phyloP scores from a whole-genome alignment of 73 alveolate species.

The Paramecium bursaria region DNA sequence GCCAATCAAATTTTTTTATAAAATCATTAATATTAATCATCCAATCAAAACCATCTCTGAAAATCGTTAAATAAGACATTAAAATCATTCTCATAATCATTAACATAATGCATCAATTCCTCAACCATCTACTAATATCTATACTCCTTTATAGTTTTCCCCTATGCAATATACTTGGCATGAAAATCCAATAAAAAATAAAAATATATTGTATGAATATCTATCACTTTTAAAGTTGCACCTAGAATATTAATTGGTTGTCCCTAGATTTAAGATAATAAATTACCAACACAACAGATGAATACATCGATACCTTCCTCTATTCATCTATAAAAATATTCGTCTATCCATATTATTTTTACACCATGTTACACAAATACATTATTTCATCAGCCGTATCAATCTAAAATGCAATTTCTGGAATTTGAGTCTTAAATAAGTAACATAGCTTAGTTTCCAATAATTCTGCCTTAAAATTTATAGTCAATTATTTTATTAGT shows the following conservation, averaged over 20 bases:
- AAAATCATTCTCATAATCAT: constrained; percentile 45
- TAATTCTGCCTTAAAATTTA: constrained; percentile 24
- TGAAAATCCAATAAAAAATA: constrained; percentile 8
- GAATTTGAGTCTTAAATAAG: background rate
- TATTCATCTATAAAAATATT: constrained; percentile 46
- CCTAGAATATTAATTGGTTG: background rate
- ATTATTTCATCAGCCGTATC: constrained; percentile 57
- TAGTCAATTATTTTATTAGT: background rate
- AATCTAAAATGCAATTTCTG: constrained; percentile 25
- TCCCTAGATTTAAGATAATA: background rate
- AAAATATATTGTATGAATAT: constrained; percentile 11
- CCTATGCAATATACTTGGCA: constrained; percentile 1
- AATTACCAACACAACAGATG: constrained; percentile 4
- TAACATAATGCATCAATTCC: constrained; percentile 23
- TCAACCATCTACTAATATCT: background rate
- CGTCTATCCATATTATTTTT: constrained; percentile 8
- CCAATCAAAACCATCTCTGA: background rate
- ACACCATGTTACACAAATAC: background rate
- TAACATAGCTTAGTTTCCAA: constrained; percentile 17
- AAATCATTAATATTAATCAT: constrained; percentile 7
- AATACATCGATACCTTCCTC: constrained; percentile 5
- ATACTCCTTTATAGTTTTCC: constrained; percentile 10
- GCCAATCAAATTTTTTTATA: no score
- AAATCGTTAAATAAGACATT: background rate
- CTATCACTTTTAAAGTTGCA: constrained; percentile 2